Base-by-base conservation (phyloP, 2,329 filamentous ascomycete species). In the Trichoderma oligosporum region DNA sequence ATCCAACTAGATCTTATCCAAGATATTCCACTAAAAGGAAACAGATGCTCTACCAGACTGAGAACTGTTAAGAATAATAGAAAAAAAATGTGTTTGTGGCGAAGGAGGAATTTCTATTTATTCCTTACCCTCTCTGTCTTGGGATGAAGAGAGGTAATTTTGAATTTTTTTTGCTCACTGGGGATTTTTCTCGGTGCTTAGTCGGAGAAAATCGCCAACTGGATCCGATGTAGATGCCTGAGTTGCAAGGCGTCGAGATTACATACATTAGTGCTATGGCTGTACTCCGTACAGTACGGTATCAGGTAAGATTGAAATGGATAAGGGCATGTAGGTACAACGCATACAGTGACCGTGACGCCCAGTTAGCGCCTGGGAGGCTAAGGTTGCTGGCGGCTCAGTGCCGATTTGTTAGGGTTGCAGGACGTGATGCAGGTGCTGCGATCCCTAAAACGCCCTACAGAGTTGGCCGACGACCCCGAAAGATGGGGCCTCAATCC, bases 221-320 rank as follows among this genome's bases (percentile, higher is more conserved):
- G 39, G 45, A 16, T 31, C 47, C n/a, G 47, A 35, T 38, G 36
- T 41, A 22, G 63, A 59, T 67, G 67, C 67, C 66, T 68, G 60
- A 62, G 62, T 66, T 66, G 61, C 66, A 66, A 68, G 66, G 66
- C 66, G 63, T 57, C 61, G 39, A 57, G 53, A 48, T 36, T 46
- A 29, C 33, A 39, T 29, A 20, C 22, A 27, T 46, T 39, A 20
- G 41, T 54, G n/a, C n/a, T n/a, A n/a, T n/a, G n/a, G n/a, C n/a
- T n/a, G n/a, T n/a, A n/a, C n/a, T n/a, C n/a, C n/a, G n/a, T n/a
- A n/a, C n/a, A n/a, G n/a, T n/a, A n/a, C n/a, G n/a, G n/a, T n/a
- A n/a, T n/a, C n/a, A n/a, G n/a, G n/a, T n/a, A n/a, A n/a, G n/a
- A n/a, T n/a, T n/a, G n/a, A n/a, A n/a, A n/a, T n/a, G n/a, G n/a